Conservation (phyloP, 192 early-diverging fungal species). For the Coemansia sp. region DNA sequence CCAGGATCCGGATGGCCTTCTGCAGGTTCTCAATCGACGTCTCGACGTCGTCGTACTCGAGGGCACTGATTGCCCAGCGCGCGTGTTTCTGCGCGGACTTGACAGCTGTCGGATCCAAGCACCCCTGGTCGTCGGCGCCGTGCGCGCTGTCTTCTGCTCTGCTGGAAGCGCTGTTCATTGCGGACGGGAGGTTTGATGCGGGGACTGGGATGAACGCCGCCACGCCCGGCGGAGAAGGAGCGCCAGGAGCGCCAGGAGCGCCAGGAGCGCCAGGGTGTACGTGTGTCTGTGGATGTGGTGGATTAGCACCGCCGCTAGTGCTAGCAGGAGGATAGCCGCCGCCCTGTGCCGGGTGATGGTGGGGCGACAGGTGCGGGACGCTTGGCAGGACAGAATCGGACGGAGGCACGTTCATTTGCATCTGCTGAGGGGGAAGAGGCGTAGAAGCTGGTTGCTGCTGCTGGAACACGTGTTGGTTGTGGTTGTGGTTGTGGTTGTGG, state of each 20-base stretch:
- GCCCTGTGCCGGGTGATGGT: neutral
- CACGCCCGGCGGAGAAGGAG: neutral
- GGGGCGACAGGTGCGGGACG: constrained; percentile 18
- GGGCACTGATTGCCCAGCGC: constrained; percentile 89
- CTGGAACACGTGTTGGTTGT: no score
- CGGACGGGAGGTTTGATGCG: constrained; percentile 21
- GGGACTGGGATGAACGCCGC: constrained; percentile 49
- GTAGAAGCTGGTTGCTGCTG: neutral
- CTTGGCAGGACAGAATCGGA: constrained; percentile 22
- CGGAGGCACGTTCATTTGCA: neutral
- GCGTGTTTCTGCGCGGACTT: constrained; percentile 82
- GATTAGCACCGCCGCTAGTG: neutral
- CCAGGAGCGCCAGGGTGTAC: neutral
- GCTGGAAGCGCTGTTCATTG: neutral
- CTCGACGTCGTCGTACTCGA: constrained; percentile 91
- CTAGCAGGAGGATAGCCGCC: constrained; percentile 11
- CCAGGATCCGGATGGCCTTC: constrained; percentile 60
- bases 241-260: neutral
- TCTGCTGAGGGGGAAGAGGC: neutral
- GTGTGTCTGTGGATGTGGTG: neutral
- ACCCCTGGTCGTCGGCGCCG: constrained; percentile 2
- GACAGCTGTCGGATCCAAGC: constrained; percentile 59
- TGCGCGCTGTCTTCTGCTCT: neutral
- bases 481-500: constrained; percentile 6
- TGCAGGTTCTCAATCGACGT: constrained; percentile 79